Conservation (phyloP, 2,329 filamentous ascomycete genomes). For the Penicillium concentricum region DNA sequence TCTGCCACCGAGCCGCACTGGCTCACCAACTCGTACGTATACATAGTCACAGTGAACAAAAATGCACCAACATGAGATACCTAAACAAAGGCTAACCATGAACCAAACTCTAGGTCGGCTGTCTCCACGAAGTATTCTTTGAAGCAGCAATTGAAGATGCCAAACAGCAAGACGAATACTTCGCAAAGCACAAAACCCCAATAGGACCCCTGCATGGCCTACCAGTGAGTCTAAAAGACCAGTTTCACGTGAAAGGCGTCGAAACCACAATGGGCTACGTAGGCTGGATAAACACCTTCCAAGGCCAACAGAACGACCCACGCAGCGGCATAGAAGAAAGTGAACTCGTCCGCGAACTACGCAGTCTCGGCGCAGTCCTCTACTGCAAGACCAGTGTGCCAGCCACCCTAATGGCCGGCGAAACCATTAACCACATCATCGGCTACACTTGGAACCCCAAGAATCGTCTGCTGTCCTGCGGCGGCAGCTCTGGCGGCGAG, state of each 20-base stretch:
- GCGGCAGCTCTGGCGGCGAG: conserved; percentile 61
- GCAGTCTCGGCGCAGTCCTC: conserved; percentile 53
- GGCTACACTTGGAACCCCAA: conserved; percentile 58
- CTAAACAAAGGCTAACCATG: background rate
- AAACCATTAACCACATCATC: conserved; percentile 63
- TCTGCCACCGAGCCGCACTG: conserved; percentile 57
- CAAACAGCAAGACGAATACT: conserved; percentile 49
- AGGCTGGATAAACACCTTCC: conserved; percentile 63
- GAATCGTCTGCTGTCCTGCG: conserved; percentile 54
- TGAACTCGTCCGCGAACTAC: conserved; percentile 57
- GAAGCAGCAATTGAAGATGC: conserved; percentile 53
- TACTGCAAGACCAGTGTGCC: conserved; percentile 59
- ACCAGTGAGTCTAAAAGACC: conserved; percentile 56
- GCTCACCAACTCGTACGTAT: conserved; percentile 57
- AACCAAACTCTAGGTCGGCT: conserved; percentile 38
- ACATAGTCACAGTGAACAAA: background rate
- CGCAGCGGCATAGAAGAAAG: conserved; percentile 54
- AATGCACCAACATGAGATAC: background rate
- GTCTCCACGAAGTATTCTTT: conserved; percentile 57
- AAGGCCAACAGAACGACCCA: conserved; percentile 55
- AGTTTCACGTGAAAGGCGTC: conserved; percentile 50
- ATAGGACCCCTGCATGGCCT: conserved; percentile 63
- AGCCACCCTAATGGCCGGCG: conserved; percentile 57
- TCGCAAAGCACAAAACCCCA: conserved; percentile 42
- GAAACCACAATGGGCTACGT: conserved; percentile 64